Evolutionary conservation across 1,139 yeast genomes (phyloP).

Genomic region (Sugiyamaella xylanicola): DNA sequence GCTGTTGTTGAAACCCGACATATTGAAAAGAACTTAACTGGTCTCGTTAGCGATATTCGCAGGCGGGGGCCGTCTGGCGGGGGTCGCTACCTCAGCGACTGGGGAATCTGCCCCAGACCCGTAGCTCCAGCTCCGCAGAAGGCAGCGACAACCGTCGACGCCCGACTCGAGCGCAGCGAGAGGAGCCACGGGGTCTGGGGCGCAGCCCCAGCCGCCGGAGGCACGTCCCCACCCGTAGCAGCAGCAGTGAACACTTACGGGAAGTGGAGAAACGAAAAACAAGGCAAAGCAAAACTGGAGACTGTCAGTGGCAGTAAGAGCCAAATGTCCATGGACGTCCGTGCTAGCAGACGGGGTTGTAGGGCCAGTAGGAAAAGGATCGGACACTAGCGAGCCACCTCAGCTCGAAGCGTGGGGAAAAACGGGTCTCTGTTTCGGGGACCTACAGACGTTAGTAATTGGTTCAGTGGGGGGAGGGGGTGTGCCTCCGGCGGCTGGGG

Average conservation of each 20-base stretch:
- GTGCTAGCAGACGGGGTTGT: too few relatives aligned
- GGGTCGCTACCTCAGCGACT: not conserved
- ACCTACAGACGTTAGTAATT: not conserved
- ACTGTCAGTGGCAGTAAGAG: not conserved
- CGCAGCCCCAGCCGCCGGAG: not conserved
- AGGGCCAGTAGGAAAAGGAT: not conserved
- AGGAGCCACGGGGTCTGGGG: not conserved
- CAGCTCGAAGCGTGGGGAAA: not conserved
- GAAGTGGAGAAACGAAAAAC: slow-evolving; percentile 14
- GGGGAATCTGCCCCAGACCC: not conserved
- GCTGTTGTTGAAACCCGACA: slow-evolving; percentile 13
- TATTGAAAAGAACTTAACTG: slow-evolving; percentile 9
- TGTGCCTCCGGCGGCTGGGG: too few relatives aligned
- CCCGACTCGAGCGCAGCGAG: too few relatives aligned
- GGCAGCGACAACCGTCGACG: too few relatives aligned
- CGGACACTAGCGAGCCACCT: not conserved
- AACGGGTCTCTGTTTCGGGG: too few relatives aligned
- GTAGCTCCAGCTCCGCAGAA: not conserved
- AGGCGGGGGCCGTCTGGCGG: not conserved
- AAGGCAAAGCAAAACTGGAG: not conserved
- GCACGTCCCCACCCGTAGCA: too few relatives aligned
- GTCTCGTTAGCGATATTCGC: not conserved
- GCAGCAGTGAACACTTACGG: too few relatives aligned
- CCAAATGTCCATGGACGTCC: not conserved
- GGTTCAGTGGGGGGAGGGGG: too few relatives aligned